Evolutionary conservation across 192 early-diverging fungal genomes (phyloP).

Genomic region (Dissophora ornata): DNA sequence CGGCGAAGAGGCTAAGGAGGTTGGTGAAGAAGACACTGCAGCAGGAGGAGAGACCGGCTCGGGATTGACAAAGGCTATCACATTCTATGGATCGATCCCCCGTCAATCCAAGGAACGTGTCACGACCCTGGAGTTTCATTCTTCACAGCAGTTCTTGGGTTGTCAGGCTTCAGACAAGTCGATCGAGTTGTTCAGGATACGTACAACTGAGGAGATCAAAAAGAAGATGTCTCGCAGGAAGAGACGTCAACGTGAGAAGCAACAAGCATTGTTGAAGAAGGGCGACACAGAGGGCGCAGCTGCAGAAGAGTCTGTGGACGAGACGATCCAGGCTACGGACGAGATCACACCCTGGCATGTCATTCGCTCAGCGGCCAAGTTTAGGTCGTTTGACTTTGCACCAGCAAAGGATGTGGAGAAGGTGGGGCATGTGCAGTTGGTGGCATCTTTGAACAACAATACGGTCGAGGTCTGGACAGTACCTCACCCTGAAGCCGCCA

Average conservation of each 20-base stretch:
- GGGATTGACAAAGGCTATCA: slow-evolving; percentile 74
- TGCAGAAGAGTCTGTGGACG: slow-evolving; percentile 56
- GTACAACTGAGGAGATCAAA: slow-evolving; percentile 81
- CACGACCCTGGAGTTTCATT: slow-evolving; percentile 81
- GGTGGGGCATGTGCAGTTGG: slow-evolving; percentile 61
- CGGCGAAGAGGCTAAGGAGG: slow-evolving; percentile 53
- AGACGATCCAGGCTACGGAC: slow-evolving; percentile 76
- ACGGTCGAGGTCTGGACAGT: slow-evolving; percentile 82
- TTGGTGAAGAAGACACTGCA: slow-evolving; percentile 57
- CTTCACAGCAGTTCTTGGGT: slow-evolving; percentile 81
- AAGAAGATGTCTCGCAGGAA: slow-evolving; percentile 85
- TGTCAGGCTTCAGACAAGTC: slow-evolving; percentile 82
- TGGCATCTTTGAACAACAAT: slow-evolving; percentile 87
- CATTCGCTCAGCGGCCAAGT: slow-evolving; percentile 80
- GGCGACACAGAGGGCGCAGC: slow-evolving; percentile 57
- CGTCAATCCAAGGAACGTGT: slow-evolving; percentile 86
- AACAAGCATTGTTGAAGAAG: slow-evolving; percentile 59
- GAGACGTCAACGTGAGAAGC: slow-evolving; percentile 83
- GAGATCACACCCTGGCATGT: slow-evolving; percentile 79
- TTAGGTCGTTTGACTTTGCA: slow-evolving; percentile 84
- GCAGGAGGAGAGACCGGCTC: slow-evolving; percentile 20
- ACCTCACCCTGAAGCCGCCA: slow-evolving; percentile 64
- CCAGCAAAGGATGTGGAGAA: slow-evolving; percentile 63
- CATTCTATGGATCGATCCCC: slow-evolving; percentile 79
- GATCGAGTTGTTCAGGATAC: slow-evolving; percentile 87